Base-by-base conservation (phyloP, 2,329 filamentous ascomycete genomes). In the Apiospora hydei region DNA sequence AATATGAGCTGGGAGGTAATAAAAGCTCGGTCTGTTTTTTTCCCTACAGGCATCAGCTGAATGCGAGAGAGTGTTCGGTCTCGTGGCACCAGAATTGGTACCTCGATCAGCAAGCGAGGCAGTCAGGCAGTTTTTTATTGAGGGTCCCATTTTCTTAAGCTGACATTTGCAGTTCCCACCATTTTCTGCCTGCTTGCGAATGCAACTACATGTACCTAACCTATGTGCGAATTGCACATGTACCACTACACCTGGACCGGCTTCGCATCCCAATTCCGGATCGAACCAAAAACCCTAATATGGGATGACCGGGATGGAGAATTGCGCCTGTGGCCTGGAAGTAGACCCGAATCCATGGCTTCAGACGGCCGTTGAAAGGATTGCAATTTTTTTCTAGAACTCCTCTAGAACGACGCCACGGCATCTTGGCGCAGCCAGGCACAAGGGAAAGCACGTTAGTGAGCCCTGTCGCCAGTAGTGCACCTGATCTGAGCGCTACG, bases 351-450 rank as follows among this genome's bases (percentile, higher is more conserved):
- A 64, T 41, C 34, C 34, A 38, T 64, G 18, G 13, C 21, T 64
- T 64, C 57, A 41, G 57, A 64, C 21, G 57, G 34, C n/a, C 34
- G 57, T 64, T 41, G 57, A 64, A 21, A 64, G 57, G 57, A 41
- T 64, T 61, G 16, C 3, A 41, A 8, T 41, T n/a, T 38, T 38
- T 61, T 64, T 64, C 57, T 64, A 64, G 57, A 64, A 64, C 30
- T 41, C 57, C 57, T 64, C 57, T 64, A 64, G 57, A 64, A 64
- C 34, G 57, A 64, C 57, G 57, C 57, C 57, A 41, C 57, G 21
- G 34, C 21, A 64, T 64, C 57, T 64, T 64, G 57, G 57, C 57
- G 57, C 34, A 38, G 57, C 18, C 57, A 64, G 57, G 57, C 34
- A 64, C 57, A 41, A 64, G 34, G 57, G 34, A 41, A 64, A 41